These are phyloP conservation scores for Talaromyces amestolkiae DNA, from an alignment of 2,329 filamentous ascomycete species.

Conservation along the genomic window DNA sequence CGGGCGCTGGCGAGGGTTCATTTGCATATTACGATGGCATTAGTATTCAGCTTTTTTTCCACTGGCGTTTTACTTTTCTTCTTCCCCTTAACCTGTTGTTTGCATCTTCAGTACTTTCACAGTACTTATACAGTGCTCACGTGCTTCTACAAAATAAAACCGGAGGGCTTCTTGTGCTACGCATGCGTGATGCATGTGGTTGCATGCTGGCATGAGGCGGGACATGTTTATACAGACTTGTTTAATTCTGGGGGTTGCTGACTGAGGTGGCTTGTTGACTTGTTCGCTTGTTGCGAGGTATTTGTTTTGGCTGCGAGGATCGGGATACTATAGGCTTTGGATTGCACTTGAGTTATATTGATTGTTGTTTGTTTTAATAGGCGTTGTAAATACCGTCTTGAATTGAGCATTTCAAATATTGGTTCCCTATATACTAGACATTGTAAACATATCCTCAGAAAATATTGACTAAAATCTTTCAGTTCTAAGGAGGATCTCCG, in stretches of 20 bases:
- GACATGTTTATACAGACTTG: not conserved
- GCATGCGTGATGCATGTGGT: not conserved
- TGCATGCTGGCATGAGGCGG: not conserved
- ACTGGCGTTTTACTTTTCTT: constrained; percentile 22
- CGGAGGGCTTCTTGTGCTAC: not conserved
- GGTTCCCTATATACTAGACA: not conserved
- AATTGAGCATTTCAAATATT: constrained; percentile 4
- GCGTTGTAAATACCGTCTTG: constrained; percentile 20
- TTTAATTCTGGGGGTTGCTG: constrained; percentile 1
- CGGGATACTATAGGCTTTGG: constrained; percentile 16
- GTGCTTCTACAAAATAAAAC: constrained; percentile 1
- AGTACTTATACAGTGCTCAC: not conserved
- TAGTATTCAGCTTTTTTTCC: constrained; percentile 24
- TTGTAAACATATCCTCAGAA: too few species aligned
- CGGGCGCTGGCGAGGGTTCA: constrained; percentile 22
- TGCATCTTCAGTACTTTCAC: not conserved
- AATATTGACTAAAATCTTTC: too few species aligned
- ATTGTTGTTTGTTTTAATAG: constrained; percentile 19
- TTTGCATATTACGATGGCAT: constrained; percentile 43
- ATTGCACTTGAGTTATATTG: constrained; percentile 17
- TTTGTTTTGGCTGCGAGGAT: constrained; percentile 13
- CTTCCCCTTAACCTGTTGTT: not conserved
- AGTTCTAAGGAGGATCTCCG: not conserved
- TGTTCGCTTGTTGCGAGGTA: constrained; percentile 10
- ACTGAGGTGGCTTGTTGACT: constrained; percentile 15